Evolutionary conservation across 2,329 filamentous ascomycete species (phyloP).

Genomic region (Leptoxyphium fumago): DNA sequence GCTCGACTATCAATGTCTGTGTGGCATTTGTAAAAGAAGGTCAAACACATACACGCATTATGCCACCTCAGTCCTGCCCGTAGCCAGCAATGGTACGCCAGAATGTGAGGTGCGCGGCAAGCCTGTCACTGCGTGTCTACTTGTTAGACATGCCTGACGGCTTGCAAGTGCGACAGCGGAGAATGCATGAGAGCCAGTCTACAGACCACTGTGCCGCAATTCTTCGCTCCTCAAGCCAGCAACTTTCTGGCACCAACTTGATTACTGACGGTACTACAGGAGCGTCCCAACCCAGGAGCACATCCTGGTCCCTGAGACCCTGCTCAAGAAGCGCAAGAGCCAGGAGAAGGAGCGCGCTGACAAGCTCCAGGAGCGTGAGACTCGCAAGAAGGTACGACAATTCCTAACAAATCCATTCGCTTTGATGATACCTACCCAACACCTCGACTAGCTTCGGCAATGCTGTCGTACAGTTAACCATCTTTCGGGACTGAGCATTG

Average conservation of each 20-base stretch:
- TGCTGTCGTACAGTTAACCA: slow-evolving; percentile 98
- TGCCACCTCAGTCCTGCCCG: slow-evolving; percentile 21
- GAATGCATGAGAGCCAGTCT: slow-evolving; percentile 37
- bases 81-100: slow-evolving; percentile 21
- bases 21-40: slow-evolving; percentile 4
- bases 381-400: slow-evolving; percentile 68
- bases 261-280: slow-evolving; percentile 49
- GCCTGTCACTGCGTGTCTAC: slow-evolving; percentile 14
- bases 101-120: slow-evolving; percentile 19
- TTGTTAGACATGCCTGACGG: slow-evolving; percentile 15
- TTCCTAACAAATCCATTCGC: slow-evolving; percentile 9
- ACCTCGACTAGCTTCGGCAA: slow-evolving; percentile 80
- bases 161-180: slow-evolving; percentile 16
- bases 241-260: slow-evolving; percentile 37
- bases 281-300: slow-evolving; percentile 88
- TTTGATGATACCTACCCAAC: slow-evolving; percentile 81
- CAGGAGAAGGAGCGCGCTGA: slow-evolving; percentile 98
- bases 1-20: slow-evolving; percentile 41
- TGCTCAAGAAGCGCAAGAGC: slow-evolving; percentile 99
- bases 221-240: slow-evolving; percentile 72
- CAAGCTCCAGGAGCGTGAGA: slow-evolving; percentile 39
- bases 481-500: slow-evolving; percentile 91
- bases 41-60: slow-evolving; percentile 9
- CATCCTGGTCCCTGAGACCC: slow-evolving; percentile 95
- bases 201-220: slow-evolving; percentile 80